Evolutionary conservation across 2,329 filamentous ascomycete species (phyloP).

Genomic region (Sporothrix variecibatus): DNA sequence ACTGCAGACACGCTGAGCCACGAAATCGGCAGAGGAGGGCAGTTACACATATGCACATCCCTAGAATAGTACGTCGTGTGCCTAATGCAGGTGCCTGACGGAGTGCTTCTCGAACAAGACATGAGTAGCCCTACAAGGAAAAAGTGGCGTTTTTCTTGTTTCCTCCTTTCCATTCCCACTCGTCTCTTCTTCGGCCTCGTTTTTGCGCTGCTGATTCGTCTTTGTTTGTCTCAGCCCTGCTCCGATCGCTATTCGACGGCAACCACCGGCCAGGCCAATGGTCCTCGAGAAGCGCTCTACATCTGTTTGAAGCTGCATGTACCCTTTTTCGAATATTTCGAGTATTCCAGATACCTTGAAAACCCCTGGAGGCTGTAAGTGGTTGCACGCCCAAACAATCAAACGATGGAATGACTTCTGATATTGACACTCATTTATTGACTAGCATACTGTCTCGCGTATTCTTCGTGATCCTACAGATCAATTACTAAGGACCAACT

Average conservation of each 20-base stretch:
- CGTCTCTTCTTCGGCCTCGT: background rate
- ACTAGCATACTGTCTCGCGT: background rate
- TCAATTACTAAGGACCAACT: background rate
- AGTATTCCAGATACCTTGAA: background rate
- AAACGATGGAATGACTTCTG: background rate
- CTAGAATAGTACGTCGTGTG: background rate
- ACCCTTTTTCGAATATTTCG: background rate
- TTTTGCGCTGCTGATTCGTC: background rate
- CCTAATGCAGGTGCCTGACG: background rate
- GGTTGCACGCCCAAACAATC: background rate
- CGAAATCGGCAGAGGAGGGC: background rate
- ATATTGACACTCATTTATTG: background rate
- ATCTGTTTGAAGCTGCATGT: background rate
- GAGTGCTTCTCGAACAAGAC: background rate
- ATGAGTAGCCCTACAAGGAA: background rate
- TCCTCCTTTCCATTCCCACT: background rate
- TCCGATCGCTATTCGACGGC: background rate
- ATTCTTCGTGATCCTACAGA: constrained; percentile 1
- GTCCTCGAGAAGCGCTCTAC: background rate
- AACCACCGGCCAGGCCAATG: background rate
- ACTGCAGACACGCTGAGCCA: background rate
- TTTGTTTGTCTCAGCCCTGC: background rate
- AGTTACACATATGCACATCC: background rate
- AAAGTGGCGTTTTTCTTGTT: background rate
- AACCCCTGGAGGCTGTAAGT: background rate